Evolutionary conservation across 352 stramenopile genomes (phyloP).

Genomic region (Globisporangium spiculum): DNA sequence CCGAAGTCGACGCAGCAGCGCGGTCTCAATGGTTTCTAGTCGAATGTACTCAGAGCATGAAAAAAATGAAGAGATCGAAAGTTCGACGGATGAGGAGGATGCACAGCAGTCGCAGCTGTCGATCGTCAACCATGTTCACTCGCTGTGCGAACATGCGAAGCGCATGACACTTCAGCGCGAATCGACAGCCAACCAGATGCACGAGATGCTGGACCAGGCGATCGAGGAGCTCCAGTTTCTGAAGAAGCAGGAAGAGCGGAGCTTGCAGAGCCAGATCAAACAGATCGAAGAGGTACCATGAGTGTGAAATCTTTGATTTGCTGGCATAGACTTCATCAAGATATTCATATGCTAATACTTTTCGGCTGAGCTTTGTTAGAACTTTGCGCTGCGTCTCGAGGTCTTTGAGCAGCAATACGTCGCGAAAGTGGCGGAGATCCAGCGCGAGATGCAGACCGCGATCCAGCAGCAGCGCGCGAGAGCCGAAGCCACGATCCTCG

Average conservation of each 20-base stretch:
- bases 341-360: background rate
- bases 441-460: slow-evolving; percentile 41
- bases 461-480: slow-evolving; percentile 44
- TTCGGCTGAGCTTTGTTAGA: slow-evolving; percentile 21
- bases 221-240: slow-evolving; percentile 57
- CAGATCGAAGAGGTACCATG: slow-evolving; percentile 47
- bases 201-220: slow-evolving; percentile 42
- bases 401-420: slow-evolving; percentile 65
- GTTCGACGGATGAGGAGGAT: slow-evolving; percentile 9
- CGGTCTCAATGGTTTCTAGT: background rate
- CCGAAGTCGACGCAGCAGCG: background rate
- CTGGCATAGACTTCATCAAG: background rate
- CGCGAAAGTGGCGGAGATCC: slow-evolving; percentile 51
- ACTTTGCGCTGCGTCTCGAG: slow-evolving; percentile 49
- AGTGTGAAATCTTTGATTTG: background rate
- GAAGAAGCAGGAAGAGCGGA: slow-evolving; percentile 47
- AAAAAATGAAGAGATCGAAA: background rate
- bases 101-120: slow-evolving; percentile 22
- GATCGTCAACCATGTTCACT: slow-evolving; percentile 48
- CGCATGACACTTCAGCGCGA: slow-evolving; percentile 38
- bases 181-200: slow-evolving; percentile 40
- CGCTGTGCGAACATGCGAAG: slow-evolving; percentile 48
- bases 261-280: slow-evolving; percentile 41
- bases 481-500: slow-evolving; percentile 34
- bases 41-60: background rate